These are phyloP conservation scores for Funneliformis mosseae DNA, from an alignment of 192 early-diverging fungal genomes.

Conservation along the genomic window DNA sequence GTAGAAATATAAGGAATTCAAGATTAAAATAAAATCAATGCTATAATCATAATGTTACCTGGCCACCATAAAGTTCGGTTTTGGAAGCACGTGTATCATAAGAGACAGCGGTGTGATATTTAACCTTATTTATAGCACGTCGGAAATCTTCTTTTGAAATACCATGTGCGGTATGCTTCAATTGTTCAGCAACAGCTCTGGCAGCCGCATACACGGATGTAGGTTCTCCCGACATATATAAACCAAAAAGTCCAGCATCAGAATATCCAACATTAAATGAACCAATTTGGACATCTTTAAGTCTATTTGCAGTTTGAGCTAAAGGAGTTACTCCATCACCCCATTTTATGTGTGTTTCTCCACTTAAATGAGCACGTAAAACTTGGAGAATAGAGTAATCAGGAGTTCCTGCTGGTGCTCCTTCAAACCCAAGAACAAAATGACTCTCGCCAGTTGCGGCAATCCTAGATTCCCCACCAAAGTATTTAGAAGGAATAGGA, in stretches of 20 bases:
- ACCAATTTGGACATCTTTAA: slow-evolving; percentile 57
- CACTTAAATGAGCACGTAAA: slow-evolving; percentile 63
- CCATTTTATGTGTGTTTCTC: slow-evolving; percentile 65
- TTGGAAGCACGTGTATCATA: slow-evolving; percentile 52
- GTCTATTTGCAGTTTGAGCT: slow-evolving; percentile 60
- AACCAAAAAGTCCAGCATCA: slow-evolving; percentile 89
- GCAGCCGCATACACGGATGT: slow-evolving; percentile 66
- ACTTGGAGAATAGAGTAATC: slow-evolving; percentile 68
- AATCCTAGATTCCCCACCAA: slow-evolving; percentile 84
- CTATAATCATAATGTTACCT: slow-evolving; percentile 42
- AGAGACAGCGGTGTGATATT: slow-evolving; percentile 53
- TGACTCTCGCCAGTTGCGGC: slow-evolving; percentile 60
- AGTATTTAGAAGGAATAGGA: slow-evolving; percentile 64
- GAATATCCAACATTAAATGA: slow-evolving; percentile 88
- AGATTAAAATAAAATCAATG: slow-evolving; percentile 35
- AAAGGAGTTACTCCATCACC: slow-evolving; percentile 64
- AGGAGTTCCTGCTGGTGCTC: slow-evolving; percentile 58
- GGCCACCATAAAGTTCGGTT: slow-evolving; percentile 51
- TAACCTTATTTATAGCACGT: slow-evolving; percentile 68
- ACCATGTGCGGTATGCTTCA: slow-evolving; percentile 57
- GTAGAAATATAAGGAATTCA: neutral
- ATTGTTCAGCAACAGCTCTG: slow-evolving; percentile 58
- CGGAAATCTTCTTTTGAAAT: slow-evolving; percentile 57
- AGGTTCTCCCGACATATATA: slow-evolving; percentile 65
- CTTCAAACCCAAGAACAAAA: slow-evolving; percentile 84